Conservation (phyloP, 2,329 filamentous ascomycete genomes). For the Neofusicoccum parvum region DNA sequence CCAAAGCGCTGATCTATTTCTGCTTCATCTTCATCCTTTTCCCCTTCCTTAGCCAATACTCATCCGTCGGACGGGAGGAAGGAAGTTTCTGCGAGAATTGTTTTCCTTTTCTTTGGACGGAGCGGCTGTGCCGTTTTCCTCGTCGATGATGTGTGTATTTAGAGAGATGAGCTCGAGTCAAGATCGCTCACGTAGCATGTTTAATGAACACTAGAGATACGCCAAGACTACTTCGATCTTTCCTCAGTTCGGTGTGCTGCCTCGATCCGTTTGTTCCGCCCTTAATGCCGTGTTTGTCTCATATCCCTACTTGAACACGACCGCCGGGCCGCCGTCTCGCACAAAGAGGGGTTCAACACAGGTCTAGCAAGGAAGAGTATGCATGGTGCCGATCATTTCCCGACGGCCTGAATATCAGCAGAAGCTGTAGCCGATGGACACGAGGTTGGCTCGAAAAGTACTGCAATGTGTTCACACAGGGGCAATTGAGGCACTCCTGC, state of each 20-base stretch:
- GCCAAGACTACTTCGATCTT: background rate
- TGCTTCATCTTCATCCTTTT: background rate
- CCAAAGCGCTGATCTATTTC: background rate
- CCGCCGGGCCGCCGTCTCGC: no score
- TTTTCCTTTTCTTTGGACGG: background rate
- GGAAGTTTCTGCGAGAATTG: background rate
- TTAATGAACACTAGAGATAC: slow-evolving; percentile 5
- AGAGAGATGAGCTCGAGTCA: background rate
- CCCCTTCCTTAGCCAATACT: background rate
- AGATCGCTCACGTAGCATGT: slow-evolving; percentile 8
- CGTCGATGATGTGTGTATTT: background rate
- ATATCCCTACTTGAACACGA: no score
- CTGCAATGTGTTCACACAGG: no score
- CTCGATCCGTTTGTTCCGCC: no score
- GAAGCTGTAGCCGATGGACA: no score
- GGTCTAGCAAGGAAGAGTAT: no score
- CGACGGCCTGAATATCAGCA: no score
- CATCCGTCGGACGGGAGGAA: background rate
- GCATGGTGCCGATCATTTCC: no score
- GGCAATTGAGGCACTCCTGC: no score
- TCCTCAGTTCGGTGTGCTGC: background rate
- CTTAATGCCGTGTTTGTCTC: no score
- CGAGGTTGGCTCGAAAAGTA: no score
- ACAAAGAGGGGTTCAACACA: no score
- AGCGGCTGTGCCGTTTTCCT: slow-evolving; percentile 1